A percentile compares a stretch with the other conserved stretches of the same genome.
phyloP scores from a whole-genome alignment of 129 eudicot genomes.

The Saposhnikovia divaricata region DNA sequence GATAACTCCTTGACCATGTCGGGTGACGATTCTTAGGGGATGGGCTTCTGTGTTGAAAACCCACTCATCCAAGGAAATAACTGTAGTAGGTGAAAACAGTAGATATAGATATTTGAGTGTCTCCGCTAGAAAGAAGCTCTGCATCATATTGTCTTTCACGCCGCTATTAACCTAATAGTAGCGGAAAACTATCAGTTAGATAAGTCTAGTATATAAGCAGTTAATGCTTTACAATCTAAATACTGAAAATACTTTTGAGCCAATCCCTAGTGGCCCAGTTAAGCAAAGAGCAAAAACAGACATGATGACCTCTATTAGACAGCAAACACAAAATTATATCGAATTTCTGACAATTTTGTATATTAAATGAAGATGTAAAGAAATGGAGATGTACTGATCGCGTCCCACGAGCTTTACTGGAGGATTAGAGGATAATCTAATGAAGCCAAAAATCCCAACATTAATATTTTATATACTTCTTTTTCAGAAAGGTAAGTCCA shows the following conservation, averaged over 20 bases:
- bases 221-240: background rate
- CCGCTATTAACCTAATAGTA: constrained; percentile 78
- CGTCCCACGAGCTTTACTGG: background rate
- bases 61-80: constrained; percentile 90
- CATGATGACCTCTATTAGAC: background rate
- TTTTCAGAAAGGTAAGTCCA: background rate
- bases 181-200: background rate
- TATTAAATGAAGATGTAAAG: background rate
- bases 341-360: too few relatives aligned
- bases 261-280: background rate
- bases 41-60: constrained; percentile 99
- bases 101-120: constrained; percentile 93
- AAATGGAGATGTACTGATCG: background rate
- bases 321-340: background rate
- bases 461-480: background rate
- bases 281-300: background rate
- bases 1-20: constrained; percentile 21
- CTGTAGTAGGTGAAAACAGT: constrained; percentile 81
- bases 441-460: background rate
- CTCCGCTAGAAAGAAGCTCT: constrained; percentile 97
- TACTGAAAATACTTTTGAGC: background rate
- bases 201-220: background rate
- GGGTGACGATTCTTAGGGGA: constrained; percentile 68
- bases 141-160: constrained; percentile 98
- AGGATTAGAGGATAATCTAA: background rate